Conservation (phyloP, 2,329 filamentous ascomycete genomes). For the Paramyrothecium roridum region DNA sequence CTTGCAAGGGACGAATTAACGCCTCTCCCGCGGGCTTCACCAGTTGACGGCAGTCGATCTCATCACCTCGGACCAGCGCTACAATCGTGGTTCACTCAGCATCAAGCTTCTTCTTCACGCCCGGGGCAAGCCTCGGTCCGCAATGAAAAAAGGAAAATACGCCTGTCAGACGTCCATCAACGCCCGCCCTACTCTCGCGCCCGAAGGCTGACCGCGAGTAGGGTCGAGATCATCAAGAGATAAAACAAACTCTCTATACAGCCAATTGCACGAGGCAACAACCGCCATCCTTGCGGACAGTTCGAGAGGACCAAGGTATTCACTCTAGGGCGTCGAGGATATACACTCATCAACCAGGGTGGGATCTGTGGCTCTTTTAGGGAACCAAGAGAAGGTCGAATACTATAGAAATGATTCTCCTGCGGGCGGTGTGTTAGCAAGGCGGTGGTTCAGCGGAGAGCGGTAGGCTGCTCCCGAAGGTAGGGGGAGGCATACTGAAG, state of each 20-base stretch:
- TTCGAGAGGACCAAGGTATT: conserved; percentile 62
- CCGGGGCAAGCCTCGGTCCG: conserved; percentile 42
- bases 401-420: conserved; percentile 99
- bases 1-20: no score
- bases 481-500: conserved; percentile 46
- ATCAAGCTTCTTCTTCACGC: conserved; percentile 45
- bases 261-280: conserved; percentile 23
- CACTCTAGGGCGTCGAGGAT: conserved; percentile 90
- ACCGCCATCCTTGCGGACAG: conserved; percentile 62
- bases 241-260: conserved; percentile 72
- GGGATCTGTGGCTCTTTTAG: conserved; percentile 89
- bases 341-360: conserved; percentile 91
- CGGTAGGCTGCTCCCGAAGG: conserved; percentile 9
- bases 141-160: conserved; percentile 52
- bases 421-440: conserved; percentile 26
- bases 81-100: no score
- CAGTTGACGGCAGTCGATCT: no score
- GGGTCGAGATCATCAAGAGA: conserved; percentile 85
- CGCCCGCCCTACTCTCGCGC: conserved; percentile 75
- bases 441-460: not conserved
- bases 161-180: conserved; percentile 89
- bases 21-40: no score
- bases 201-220: conserved; percentile 69
- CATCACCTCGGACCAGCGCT: no score
- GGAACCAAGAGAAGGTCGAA: conserved; percentile 88